These are phyloP conservation scores for Pseudogymnoascus sp. DNA, from an alignment of 2,329 filamentous ascomycete genomes.

Conservation along the genomic window DNA sequence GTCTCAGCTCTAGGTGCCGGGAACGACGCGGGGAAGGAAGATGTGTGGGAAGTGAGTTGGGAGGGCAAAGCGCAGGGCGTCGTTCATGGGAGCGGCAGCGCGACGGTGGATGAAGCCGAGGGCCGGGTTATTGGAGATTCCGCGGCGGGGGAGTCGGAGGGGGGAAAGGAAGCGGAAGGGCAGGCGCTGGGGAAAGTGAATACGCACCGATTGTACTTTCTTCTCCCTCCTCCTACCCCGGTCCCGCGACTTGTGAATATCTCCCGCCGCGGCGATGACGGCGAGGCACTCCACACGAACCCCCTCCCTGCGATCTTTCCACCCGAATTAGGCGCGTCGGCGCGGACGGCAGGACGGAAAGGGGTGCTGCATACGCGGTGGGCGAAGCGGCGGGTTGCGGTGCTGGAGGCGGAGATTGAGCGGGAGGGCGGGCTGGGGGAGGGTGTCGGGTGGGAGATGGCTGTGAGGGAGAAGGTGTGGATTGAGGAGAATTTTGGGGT, in stretches of 20 bases:
- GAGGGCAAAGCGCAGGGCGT: constrained; percentile 51
- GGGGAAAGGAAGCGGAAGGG: constrained; percentile 33
- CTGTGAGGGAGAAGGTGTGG: constrained; percentile 74
- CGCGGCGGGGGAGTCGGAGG: constrained; percentile 25
- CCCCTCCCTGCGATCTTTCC: constrained; percentile 83
- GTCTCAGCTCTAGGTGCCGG: constrained; percentile 23
- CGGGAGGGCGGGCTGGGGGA: constrained; percentile 69
- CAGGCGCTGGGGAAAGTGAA: constrained; percentile 28
- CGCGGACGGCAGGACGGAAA: constrained; percentile 59
- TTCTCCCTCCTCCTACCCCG: constrained; percentile 56
- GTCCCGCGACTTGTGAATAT: constrained; percentile 68
- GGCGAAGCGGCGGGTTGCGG: constrained; percentile 72
- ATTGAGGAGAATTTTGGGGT: constrained; percentile 66
- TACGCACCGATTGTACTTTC: constrained; percentile 62
- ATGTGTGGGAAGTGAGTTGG: constrained; percentile 70
- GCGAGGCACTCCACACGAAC: constrained; percentile 53
- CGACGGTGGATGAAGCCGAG: constrained; percentile 21
- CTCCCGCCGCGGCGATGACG: constrained; percentile 29
- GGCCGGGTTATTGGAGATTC: constrained; percentile 19
- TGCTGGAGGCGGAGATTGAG: constrained; percentile 68
- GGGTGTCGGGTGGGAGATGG: constrained; percentile 78
- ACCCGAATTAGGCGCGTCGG: constrained; percentile 60
- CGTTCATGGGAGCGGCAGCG: neutral
- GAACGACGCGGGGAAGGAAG: constrained; percentile 35
- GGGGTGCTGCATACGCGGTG: constrained; percentile 85